Base-by-base conservation (phyloP, 2,329 filamentous ascomycete species). In the Cladosporium sp. region DNA sequence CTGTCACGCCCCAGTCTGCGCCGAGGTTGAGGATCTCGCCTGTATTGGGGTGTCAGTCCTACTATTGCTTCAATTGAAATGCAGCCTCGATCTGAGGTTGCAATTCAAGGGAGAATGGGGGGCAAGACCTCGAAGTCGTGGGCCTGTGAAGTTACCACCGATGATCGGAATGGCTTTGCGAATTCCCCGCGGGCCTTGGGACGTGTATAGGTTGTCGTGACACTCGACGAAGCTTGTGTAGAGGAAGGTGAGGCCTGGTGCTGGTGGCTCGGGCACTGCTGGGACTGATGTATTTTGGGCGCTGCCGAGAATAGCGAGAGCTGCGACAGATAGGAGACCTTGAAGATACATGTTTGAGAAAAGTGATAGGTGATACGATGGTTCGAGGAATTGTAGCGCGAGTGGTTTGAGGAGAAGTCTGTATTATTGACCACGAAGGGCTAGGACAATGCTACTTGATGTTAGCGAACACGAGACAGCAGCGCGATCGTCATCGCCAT, bases 1-100 rank as follows among this genome's bases (percentile, higher is more conserved):
- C 69, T 1, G 66, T 69, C 19, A 72, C 59, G n/a, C 70, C 72
- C 73, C 73, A 75, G 55, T 75, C 73, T 12, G 73, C 73, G 47
- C 73, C 73, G 1, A 75, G 59, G 28, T 71, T 62, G 8, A 74
- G 66, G 36, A 75, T 68, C 20, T 62, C 63, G 34, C 67, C 69
- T 56, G 2, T 14, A 4, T 2, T 14, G 14, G 30, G 20, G 9
- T 51, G 40, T 56, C 19, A 47, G n/a, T n/a, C n/a, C n/a, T n/a
- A n/a, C n/a, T n/a, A n/a, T n/a, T n/a, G n/a, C n/a, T n/a, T n/a
- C n/a, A n/a, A n/a, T n/a, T n/a, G n/a, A n/a, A n/a, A n/a, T n/a
- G n/a, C n/a, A n/a, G n/a, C n/a, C n/a, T n/a, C n/a, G n/a, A n/a
- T n/a, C n/a, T n/a, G n/a, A n/a, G n/a, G n/a, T n/a, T n/a, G n/a